Evolutionary conservation across 75 land plant species (phyloP), one percentile per base, ranked within the genome.

Genomic region (Azolla pinnata): DNA sequence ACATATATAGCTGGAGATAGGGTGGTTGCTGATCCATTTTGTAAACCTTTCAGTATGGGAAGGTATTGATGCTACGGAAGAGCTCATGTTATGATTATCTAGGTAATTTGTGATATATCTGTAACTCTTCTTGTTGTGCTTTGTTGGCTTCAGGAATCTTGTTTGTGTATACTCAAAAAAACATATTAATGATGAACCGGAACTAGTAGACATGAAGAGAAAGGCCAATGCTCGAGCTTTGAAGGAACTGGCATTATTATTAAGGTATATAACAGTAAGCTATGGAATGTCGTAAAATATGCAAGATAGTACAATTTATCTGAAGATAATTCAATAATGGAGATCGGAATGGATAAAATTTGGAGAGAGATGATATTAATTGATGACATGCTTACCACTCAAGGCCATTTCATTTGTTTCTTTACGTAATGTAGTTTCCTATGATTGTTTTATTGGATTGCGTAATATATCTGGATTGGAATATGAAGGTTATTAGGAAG

Each of bases 31-130:
- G 97, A 92, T 67, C 84, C 89, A 51, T 80, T 92, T 61, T 85
- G 97, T 80, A 92, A 92, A 62, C 96, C 97, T 8, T 92, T 92
- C 72, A 92, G 97, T 75, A 92, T 92, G 95, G 97, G 97, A 68
- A 92, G 97, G 97, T 85, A 46, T 48, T 55, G n/a, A 5, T 35
- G 40, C 12, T 5, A 5, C 40, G 12, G 40, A 35, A 5, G 12
- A 5, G 40, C 12, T 35, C 40, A 35, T 35, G 5, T 35, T 5
- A n/a, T n/a, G n/a, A n/a, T n/a, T n/a, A n/a, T n/a, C n/a, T n/a
- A n/a, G n/a, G n/a, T n/a, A 38, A 8, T 38, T 38, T 38, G 14
- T 14, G 14, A 51, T 51, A 9, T 51, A n/a, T 19, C 9, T 51
- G 24, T 5, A 24, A 8, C 18, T 51, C 8, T 7, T 18, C 18